Conservation (phyloP, 2,329 filamentous ascomycete species). For the Bipolaris bicolor region DNA sequence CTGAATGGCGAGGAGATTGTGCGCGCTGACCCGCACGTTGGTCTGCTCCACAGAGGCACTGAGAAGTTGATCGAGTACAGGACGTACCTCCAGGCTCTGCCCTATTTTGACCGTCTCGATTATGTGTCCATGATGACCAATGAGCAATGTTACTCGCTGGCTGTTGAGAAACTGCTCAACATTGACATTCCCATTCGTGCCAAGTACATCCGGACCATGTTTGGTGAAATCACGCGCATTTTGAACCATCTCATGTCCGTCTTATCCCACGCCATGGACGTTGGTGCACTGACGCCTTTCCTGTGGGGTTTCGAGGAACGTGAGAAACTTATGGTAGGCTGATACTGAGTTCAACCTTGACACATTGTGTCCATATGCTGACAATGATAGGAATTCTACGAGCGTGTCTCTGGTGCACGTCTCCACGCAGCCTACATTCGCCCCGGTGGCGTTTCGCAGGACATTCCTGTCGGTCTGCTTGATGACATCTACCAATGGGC, state of each 20-base stretch:
- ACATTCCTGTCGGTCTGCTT: conserved; percentile 89
- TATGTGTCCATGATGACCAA: conserved; percentile 99
- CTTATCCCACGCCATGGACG: conserved; percentile 97
- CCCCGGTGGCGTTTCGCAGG: conserved; percentile 94
- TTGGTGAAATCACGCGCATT: conserved; percentile 91
- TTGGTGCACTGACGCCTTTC: conserved; percentile 96
- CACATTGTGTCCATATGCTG: conserved; percentile 6
- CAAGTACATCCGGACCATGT: conserved; percentile 96
- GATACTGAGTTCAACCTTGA: background rate
- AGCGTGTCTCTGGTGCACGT: conserved; percentile 97
- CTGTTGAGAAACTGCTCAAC: conserved; percentile 97
- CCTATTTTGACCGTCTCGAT: conserved; percentile 98
- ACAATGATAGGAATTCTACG: conserved; percentile 87
- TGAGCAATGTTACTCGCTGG: conserved; percentile 95
- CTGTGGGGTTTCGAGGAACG: conserved; percentile 99
- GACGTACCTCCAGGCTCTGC: conserved; percentile 96
- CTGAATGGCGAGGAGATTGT: conserved; percentile 98
- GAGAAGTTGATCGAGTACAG: conserved; percentile 99
- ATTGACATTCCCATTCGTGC: conserved; percentile 93
- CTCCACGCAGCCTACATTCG: conserved; percentile 96
- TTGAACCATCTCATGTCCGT: conserved; percentile 99
- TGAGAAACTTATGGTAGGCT: conserved; percentile 94
- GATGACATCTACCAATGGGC: conserved; percentile 99
- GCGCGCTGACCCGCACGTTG: conserved; percentile 94
- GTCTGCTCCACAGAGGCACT: conserved; percentile 92